A percentile compares a stretch with the other conserved stretches of the same genome.
Conservation (phyloP, 225 moss, liverwort and hornwort genomes). For the Sphagnum contortum region DNA sequence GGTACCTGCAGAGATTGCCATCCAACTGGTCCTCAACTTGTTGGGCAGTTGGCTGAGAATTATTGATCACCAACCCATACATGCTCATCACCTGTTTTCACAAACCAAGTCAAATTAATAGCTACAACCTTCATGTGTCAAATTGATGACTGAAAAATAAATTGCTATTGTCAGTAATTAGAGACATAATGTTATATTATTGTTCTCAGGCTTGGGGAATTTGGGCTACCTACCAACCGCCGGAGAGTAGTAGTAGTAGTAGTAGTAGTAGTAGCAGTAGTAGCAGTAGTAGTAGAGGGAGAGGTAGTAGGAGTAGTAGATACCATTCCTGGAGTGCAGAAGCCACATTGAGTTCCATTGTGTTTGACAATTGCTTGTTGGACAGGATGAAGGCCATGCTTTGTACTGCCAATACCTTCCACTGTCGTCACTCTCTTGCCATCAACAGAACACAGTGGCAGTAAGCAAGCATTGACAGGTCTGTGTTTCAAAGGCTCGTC, state of each 20-base stretch:
- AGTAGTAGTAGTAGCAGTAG: too few relatives aligned
- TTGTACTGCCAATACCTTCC: slow-evolving; percentile 57
- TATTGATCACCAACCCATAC: slow-evolving; percentile 63
- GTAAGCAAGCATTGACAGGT: slow-evolving; percentile 62
- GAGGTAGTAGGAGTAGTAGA: not conserved
- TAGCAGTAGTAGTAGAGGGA: too few relatives aligned
- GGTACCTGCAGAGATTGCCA: slow-evolving; percentile 85
- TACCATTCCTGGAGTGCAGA: slow-evolving; percentile 79
- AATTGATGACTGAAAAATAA: not conserved
- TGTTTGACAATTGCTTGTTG: slow-evolving; percentile 47
- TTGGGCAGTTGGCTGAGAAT: slow-evolving; percentile 51
- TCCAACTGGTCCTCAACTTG: slow-evolving; percentile 87
- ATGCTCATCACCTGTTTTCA: slow-evolving; percentile 73
- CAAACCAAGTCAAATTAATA: not conserved
- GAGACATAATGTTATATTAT: too few relatives aligned
- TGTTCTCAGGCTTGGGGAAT: too few relatives aligned
- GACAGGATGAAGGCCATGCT: slow-evolving; percentile 52
- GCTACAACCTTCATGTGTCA: not conserved
- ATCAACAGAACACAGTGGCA: slow-evolving; percentile 68
- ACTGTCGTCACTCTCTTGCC: slow-evolving; percentile 68
- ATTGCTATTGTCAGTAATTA: too few relatives aligned
- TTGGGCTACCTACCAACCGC: too few relatives aligned
- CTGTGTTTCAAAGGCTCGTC: slow-evolving; percentile 10
- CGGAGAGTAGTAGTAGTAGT: too few relatives aligned
- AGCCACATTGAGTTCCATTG: slow-evolving; percentile 79